These are phyloP conservation scores for Raddia guianensis DNA, from an alignment of 176 grass and related monocot genomes.

Conservation along the genomic window DNA sequence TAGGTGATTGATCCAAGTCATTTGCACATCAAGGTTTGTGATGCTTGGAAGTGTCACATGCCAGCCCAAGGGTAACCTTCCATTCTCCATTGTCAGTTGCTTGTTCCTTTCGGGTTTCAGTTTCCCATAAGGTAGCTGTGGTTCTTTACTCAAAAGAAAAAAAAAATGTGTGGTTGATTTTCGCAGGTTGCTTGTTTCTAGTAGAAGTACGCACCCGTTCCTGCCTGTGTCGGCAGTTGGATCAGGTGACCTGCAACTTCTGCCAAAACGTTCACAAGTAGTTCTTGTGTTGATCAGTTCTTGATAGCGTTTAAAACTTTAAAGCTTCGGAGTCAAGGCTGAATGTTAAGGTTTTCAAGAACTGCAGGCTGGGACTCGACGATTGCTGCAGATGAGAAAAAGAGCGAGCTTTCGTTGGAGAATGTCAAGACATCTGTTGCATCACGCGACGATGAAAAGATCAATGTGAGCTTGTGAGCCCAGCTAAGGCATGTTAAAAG, in stretches of 20 bases:
- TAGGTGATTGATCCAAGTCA: constrained; percentile 16
- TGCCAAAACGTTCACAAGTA: background rate
- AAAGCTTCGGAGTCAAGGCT: constrained; percentile 1
- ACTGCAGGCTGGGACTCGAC: constrained; percentile 60
- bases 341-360: background rate
- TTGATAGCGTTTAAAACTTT: background rate
- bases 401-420: constrained; percentile 50
- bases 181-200: constrained; percentile 39
- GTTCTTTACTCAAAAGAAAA: background rate
- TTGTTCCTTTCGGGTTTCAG: constrained; percentile 12
- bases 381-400: constrained; percentile 42
- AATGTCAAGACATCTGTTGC: constrained; percentile 49
- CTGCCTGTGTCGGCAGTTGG: constrained; percentile 38
- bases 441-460: constrained; percentile 53
- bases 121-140: background rate
- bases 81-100: background rate
- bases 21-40: constrained; percentile 13
- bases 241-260: constrained; percentile 35
- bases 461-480: constrained; percentile 60
- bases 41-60: constrained; percentile 3
- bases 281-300: background rate
- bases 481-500: constrained; percentile 33
- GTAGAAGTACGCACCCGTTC: constrained; percentile 30
- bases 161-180: background rate
- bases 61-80: constrained; percentile 28